Conservation (phyloP, 192 early-diverging fungal species). For the Anaeromyces robustus region DNA sequence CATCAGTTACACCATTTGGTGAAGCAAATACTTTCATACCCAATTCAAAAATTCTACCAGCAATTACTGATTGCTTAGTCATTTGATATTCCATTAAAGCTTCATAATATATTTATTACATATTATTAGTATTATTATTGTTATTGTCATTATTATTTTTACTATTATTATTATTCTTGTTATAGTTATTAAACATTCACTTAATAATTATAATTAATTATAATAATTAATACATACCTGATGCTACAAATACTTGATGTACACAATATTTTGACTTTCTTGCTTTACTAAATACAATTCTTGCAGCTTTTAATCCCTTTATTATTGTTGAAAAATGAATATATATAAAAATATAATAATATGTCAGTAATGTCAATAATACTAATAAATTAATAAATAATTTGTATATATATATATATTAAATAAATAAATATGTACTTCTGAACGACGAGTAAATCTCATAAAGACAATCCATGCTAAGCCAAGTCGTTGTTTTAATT, state of each 20-base stretch:
- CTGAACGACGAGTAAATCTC: constrained; percentile 56
- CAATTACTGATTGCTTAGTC: constrained; percentile 65
- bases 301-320: constrained; percentile 50
- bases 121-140: not conserved
- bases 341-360: too few species aligned
- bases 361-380: too few species aligned
- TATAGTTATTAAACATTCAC: too few species aligned
- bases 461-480: constrained; percentile 81
- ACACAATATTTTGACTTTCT: constrained; percentile 57
- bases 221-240: constrained; percentile 19
- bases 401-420: not conserved
- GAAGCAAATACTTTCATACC: constrained; percentile 57
- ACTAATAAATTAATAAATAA: too few species aligned
- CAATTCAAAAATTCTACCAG: constrained; percentile 80
- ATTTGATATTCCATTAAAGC: constrained; percentile 88
- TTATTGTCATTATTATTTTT: too few species aligned
- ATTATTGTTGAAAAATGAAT: not conserved
- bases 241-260: constrained; percentile 76
- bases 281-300: constrained; percentile 60
- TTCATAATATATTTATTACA: constrained; percentile 3
- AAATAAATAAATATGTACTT: constrained; percentile 30
- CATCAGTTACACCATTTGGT: constrained; percentile 36
- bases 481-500: constrained; percentile 35
- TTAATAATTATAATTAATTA: too few species aligned
- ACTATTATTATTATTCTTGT: too few species aligned